phyloP scores from a whole-genome alignment of 129 eudicot genomes.

The Pseudognaphalium luteoalbum region DNA sequence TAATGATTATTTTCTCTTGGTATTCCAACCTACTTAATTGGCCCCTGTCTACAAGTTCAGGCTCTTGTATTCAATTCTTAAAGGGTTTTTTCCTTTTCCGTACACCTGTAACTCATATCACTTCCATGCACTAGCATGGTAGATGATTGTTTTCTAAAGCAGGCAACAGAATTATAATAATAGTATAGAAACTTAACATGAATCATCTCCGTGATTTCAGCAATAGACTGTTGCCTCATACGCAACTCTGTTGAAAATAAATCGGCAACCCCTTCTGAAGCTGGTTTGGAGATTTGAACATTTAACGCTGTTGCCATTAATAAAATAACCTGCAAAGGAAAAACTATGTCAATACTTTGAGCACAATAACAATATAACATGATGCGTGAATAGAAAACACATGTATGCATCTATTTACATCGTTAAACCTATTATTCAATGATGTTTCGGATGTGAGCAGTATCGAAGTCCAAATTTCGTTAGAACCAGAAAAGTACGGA shows the following conservation, averaged over 20 bases:
- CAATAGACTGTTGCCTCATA: slow-evolving; percentile 71
- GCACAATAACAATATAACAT: not conserved
- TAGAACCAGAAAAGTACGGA: not conserved
- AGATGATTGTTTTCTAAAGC: not conserved
- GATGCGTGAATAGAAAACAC: not conserved
- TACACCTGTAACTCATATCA: not conserved
- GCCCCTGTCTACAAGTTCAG: not conserved
- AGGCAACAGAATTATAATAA: not conserved
- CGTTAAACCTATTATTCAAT: too few species aligned
- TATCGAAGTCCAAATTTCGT: not conserved
- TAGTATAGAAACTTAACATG: slow-evolving; percentile 59
- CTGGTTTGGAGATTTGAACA: slow-evolving; percentile 44
- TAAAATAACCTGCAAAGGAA: slow-evolving; percentile 60
- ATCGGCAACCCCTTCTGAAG: slow-evolving; percentile 47
- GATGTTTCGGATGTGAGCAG: too few species aligned
- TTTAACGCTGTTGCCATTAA: slow-evolving; percentile 91
- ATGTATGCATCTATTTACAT: not conserved
- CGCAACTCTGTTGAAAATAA: slow-evolving; percentile 65
- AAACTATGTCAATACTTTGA: slow-evolving; percentile 11
- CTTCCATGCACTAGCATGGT: slow-evolving; percentile 13
- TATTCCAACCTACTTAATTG: not conserved
- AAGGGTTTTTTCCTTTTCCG: not conserved
- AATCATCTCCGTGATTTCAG: slow-evolving; percentile 98
- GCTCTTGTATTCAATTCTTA: not conserved
- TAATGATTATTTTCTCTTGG: not conserved